These are phyloP conservation scores for Fusarium xylarioides DNA, from an alignment of 2,329 filamentous ascomycete species.

Conservation along the genomic window DNA sequence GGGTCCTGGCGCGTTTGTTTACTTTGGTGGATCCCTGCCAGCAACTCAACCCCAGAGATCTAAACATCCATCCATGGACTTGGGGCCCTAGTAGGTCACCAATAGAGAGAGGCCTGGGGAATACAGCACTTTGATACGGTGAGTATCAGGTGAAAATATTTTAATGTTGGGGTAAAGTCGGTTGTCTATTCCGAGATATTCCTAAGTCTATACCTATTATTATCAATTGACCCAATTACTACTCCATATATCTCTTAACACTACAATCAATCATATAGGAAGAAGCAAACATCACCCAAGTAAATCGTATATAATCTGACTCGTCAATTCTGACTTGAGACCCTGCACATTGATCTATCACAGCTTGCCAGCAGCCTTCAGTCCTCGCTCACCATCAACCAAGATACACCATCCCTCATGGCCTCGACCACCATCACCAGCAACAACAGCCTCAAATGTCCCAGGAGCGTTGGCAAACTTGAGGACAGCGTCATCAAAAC, in stretches of 20 bases:
- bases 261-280: neutral
- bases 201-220: neutral
- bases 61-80: conserved; percentile 28
- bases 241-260: neutral
- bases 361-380: conserved; percentile 65
- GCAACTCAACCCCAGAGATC: conserved; percentile 21
- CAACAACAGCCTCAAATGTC: conserved; percentile 75
- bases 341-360: conserved; percentile 25
- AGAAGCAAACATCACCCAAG: neutral
- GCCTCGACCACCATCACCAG: conserved; percentile 69
- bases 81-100: neutral
- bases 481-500: conserved; percentile 80
- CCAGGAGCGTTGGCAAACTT: conserved; percentile 69
- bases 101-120: neutral
- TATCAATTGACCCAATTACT: neutral
- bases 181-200: neutral
- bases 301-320: neutral
- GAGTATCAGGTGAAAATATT: neutral
- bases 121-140: neutral
- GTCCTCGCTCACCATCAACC: conserved; percentile 78
- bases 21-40: conserved; percentile 39
- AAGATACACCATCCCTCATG: conserved; percentile 87
- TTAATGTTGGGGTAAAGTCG: neutral
- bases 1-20: conserved; percentile 49
- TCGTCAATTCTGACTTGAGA: neutral